Conservation (phyloP, 2,329 filamentous ascomycete genomes). For the Hortaea sp. region DNA sequence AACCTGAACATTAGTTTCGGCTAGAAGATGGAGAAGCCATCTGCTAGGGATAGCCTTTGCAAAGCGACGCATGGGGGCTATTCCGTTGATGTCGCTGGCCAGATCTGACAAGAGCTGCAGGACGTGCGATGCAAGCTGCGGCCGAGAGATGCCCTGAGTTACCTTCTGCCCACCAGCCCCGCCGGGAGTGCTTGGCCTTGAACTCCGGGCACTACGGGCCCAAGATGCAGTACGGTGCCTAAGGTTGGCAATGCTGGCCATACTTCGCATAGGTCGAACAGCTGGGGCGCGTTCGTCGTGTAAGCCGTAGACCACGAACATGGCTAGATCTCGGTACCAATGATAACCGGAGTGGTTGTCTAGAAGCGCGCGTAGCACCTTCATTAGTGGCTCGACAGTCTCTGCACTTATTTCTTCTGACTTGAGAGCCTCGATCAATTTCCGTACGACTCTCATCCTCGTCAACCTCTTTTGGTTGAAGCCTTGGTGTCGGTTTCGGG, state of each 20-base stretch:
- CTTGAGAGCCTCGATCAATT: conserved; percentile 81
- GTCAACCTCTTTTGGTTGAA: conserved; percentile 83
- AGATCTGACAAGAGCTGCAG: conserved; percentile 18
- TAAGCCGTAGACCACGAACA: conserved; percentile 88
- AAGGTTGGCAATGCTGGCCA: conserved; percentile 19
- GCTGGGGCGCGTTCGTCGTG: conserved; percentile 47
- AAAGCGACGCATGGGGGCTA: conserved; percentile 50
- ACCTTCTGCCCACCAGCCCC: conserved; percentile 4
- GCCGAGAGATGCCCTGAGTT: conserved; percentile 12
- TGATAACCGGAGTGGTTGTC: conserved; percentile 74
- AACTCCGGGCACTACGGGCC: conserved; percentile 14
- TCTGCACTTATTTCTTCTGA: conserved; percentile 65
- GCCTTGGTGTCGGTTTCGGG: conserved; percentile 81
- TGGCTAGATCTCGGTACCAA: conserved; percentile 72
- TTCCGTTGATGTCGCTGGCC: conserved; percentile 16
- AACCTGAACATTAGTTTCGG: conserved; percentile 74
- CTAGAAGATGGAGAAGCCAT: conserved; percentile 65
- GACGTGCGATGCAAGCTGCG: conserved; percentile 20
- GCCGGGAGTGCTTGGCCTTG: conserved; percentile 18
- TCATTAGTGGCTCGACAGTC: conserved; percentile 65
- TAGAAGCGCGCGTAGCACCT: conserved; percentile 69
- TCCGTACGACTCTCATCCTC: conserved; percentile 87
- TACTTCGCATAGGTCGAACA: conserved; percentile 11
- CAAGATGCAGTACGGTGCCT: conserved; percentile 19
- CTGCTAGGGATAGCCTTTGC: conserved; percentile 92